Percentiles rank a stretch among this genome's conserved stretches.
Evolutionary conservation across 2,329 filamentous ascomycete species (phyloP).

Genomic region (Graphilbum fragrans): DNA sequence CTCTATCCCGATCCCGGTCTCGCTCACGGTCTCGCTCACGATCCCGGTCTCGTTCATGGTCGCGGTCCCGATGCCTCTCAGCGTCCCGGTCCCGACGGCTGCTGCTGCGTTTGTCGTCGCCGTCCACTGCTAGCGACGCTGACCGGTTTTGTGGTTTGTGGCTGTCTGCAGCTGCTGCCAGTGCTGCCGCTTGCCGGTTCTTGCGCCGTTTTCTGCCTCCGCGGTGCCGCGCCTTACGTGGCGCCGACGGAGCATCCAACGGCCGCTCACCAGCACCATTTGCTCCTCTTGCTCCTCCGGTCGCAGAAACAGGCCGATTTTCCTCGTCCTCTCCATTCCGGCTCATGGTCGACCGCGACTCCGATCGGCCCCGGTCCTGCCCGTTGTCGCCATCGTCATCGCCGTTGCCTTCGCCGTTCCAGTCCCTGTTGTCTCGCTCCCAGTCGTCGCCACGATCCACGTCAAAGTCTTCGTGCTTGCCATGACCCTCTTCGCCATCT

Average conservation of each 20-base stretch:
- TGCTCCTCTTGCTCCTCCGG: neutral
- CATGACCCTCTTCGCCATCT: neutral
- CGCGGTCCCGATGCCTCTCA: neutral
- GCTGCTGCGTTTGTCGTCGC: slow-evolving; percentile 1
- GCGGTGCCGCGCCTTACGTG: slow-evolving; percentile 9
- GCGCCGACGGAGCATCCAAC: neutral
- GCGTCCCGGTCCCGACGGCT: slow-evolving; percentile 5
- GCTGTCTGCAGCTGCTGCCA: slow-evolving; percentile 1
- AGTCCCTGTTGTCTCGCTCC: no score
- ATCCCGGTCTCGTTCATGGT: neutral
- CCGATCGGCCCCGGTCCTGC: slow-evolving; percentile 17
- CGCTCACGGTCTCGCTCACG: slow-evolving; percentile 1
- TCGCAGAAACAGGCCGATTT: neutral
- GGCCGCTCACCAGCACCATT: neutral
- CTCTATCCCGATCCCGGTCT: slow-evolving; percentile 10
- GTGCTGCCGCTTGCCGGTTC: neutral
- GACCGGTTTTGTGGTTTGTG: neutral
- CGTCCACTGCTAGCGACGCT: slow-evolving; percentile 5
- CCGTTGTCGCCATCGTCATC: slow-evolving; percentile 17
- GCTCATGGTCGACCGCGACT: slow-evolving; percentile 1
- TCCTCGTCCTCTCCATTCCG: neutral
- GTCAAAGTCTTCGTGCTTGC: neutral
- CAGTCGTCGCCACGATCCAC: neutral
- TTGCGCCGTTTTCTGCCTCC: slow-evolving; percentile 3
- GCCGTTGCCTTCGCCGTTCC: slow-evolving; percentile 14